These are phyloP conservation scores for Didymosphaeria variabile DNA, from an alignment of 2,329 filamentous ascomycete species.

Conservation along the genomic window DNA sequence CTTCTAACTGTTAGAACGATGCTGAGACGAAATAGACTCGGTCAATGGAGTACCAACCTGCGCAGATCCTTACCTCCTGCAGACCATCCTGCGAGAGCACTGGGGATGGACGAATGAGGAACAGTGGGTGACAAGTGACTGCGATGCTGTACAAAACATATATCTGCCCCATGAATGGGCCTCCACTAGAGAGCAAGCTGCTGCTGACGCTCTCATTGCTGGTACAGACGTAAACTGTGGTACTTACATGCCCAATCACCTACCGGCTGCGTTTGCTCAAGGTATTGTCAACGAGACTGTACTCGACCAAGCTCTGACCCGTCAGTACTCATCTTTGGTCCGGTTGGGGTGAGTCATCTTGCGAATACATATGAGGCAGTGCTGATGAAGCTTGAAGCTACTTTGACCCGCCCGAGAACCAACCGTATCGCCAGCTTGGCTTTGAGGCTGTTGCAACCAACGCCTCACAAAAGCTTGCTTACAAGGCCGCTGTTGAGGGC, in stretches of 20 bases:
- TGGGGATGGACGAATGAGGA: conserved; percentile 71
- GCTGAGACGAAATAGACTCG: conserved; percentile 58
- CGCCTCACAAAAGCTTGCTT: conserved; percentile 63
- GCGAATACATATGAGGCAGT: conserved; percentile 45
- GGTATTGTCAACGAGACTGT: conserved; percentile 50
- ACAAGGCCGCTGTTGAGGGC: conserved; percentile 60
- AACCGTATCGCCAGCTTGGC: conserved; percentile 35
- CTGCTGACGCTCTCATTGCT: conserved; percentile 36
- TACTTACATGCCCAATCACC: conserved; percentile 33
- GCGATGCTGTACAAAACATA: conserved; percentile 69
- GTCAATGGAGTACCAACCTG: conserved; percentile 73
- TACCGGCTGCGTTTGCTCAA: conserved; percentile 28
- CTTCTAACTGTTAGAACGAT: background rate
- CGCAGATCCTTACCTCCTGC: conserved; percentile 68
- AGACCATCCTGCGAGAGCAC: conserved; percentile 67
- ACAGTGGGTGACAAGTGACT: conserved; percentile 72
- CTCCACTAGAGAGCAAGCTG: conserved; percentile 36
- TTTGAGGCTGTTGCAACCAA: conserved; percentile 53
- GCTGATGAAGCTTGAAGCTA: conserved; percentile 13
- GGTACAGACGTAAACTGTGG: conserved; percentile 36
- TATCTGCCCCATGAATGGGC: conserved; percentile 58
- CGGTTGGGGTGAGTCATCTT: conserved; percentile 52
- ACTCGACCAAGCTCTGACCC: conserved; percentile 61
- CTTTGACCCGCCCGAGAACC: conserved; percentile 50
- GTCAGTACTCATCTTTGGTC: conserved; percentile 65